These are phyloP conservation scores for Lindgomyces ingoldianus DNA, from an alignment of 495 filamentous ascomycete genomes.

Conservation along the genomic window DNA sequence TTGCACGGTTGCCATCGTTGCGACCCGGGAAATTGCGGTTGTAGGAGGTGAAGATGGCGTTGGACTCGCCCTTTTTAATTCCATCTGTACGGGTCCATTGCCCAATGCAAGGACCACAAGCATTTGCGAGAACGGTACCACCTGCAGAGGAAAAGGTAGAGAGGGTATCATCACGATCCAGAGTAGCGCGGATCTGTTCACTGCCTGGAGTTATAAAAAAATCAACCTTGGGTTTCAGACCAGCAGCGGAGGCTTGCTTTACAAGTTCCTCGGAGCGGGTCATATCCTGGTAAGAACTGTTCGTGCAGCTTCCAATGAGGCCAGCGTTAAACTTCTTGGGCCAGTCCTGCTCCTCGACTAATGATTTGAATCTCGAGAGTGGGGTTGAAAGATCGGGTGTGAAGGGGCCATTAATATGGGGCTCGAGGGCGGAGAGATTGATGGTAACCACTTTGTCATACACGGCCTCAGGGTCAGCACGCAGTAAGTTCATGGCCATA, in stretches of 20 bases:
- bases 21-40: slow-evolving; percentile 98
- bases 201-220: slow-evolving; percentile 97
- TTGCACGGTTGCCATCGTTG: slow-evolving; percentile 92
- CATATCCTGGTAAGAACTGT: slow-evolving; percentile 99
- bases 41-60: slow-evolving; percentile 95
- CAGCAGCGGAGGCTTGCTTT: slow-evolving; percentile 82
- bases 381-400: slow-evolving; percentile 94
- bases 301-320: slow-evolving; percentile 96
- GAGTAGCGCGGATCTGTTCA: slow-evolving; percentile 92
- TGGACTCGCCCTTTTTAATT: slow-evolving; percentile 76
- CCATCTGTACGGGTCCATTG: slow-evolving; percentile 94
- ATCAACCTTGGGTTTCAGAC: slow-evolving; percentile 80
- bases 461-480: slow-evolving; percentile 74
- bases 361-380: slow-evolving; percentile 80
- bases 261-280: slow-evolving; percentile 88
- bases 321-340: slow-evolving; percentile 86
- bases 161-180: slow-evolving; percentile 82
- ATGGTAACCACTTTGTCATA: slow-evolving; percentile 95
- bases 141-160: slow-evolving; percentile 85
- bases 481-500: slow-evolving; percentile 60
- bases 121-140: slow-evolving; percentile 88
- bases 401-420: slow-evolving; percentile 96
- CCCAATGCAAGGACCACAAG: slow-evolving; percentile 92
- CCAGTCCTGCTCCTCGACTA: slow-evolving; percentile 82
- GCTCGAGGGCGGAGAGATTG: slow-evolving; percentile 84